Evolutionary conservation across 1,284 basidiomycete species (phyloP).

Genomic region (Heterobasidion occidentale): DNA sequence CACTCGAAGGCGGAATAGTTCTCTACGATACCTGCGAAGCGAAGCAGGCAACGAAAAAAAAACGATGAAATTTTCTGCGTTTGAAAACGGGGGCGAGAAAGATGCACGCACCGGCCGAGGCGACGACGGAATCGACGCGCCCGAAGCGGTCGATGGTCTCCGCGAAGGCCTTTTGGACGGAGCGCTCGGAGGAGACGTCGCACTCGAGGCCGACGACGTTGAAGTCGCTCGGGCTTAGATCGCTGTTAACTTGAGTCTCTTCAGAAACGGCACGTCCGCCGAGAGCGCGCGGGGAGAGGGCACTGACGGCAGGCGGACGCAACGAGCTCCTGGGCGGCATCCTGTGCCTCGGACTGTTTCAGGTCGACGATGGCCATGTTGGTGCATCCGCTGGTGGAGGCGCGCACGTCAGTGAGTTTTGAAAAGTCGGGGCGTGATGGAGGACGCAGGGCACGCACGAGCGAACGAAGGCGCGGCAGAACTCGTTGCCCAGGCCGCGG

Average conservation of each 20-base stretch:
- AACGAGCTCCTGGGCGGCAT: constrained; percentile 70
- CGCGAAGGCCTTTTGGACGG: constrained; percentile 68
- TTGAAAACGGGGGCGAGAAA: not conserved
- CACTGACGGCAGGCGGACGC: constrained; percentile 42
- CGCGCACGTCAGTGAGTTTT: not conserved
- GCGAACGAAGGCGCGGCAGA: constrained; percentile 84
- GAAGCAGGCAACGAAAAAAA: not conserved
- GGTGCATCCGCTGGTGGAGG: constrained; percentile 61
- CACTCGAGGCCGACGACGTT: constrained; percentile 76
- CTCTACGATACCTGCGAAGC: constrained; percentile 72
- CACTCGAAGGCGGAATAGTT: constrained; percentile 88
- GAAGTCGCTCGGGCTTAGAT: constrained; percentile 52
- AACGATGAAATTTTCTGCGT: not conserved
- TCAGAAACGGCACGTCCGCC: constrained; percentile 19
- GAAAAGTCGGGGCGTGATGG: not conserved
- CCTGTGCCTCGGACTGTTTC: constrained; percentile 62
- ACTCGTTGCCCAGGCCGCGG: constrained; percentile 82
- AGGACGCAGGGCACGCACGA: constrained; percentile 44
- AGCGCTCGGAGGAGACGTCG: constrained; percentile 81
- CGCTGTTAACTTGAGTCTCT: constrained; percentile 50
- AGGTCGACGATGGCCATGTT: constrained; percentile 82
- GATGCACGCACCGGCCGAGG: constrained; percentile 67
- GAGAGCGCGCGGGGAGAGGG: not conserved
- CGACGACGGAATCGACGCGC: constrained; percentile 80
- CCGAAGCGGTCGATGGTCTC: constrained; percentile 70